Base-by-base conservation (phyloP, 257 asterid genomes). In the Salvia miltiorrhiza region DNA sequence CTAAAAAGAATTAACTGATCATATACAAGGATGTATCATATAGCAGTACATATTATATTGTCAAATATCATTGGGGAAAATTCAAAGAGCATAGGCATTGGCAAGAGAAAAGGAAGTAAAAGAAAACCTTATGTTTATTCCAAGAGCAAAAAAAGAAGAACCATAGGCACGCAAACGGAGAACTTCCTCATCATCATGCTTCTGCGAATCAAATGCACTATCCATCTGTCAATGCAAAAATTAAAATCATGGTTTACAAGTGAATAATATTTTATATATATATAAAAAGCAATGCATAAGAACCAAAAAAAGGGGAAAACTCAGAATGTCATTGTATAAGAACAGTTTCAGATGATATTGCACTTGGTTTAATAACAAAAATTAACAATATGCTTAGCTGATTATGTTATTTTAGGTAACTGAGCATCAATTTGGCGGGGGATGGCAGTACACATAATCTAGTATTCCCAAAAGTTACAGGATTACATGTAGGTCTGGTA, bases 111-210 rank as follows among this genome's bases (percentile, higher is more conserved):
- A 45, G 10, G 49, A 65, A 78, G 20, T 48, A 30, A 61, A 65
- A 35, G 57, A 39, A n/a, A 72, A 91, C 99, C 97, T 91, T 85
- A 91, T 85, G 85, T 83, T 89, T 79, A 94, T 89, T 79, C 97
- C 98, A 74, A 94, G 99, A 58, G 89, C 81, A 87, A 94, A 94
- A 83, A 84, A 89, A 12, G 90, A 86, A 77, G 96, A 86, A 54
- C 97, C 95, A 71, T 87, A 94, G 79, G 97, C 99, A 79, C 97
- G 96, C 61, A 91, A 95, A 52, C 70, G 74, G 61, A 94, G 82
- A 72, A 86, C 93, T 79, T 90, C 97, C 72, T 80, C 85, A 43
- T 86, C 93, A 71, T 86, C 96, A 69, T 89, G 74, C 74, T 84
- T 87, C 76, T 66, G 86, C 67, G 74, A 70, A 72, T 80, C 80